Conservation (phyloP, 345 rosid genomes). For the Aegle marmelos region DNA sequence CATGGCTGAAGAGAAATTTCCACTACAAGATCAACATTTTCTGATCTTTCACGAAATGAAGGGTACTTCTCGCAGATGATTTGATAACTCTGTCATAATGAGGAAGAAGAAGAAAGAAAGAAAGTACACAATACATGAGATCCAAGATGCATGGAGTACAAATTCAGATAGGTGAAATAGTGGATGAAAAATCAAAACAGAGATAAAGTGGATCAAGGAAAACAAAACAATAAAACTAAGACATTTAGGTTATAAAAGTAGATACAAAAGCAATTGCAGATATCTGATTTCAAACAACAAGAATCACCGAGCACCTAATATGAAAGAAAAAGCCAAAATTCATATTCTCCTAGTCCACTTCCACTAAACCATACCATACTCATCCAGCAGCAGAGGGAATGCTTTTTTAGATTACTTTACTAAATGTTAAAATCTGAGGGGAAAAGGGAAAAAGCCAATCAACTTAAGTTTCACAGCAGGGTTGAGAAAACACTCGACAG, state of each 20-base stretch:
- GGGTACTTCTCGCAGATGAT: constrained; percentile 83
- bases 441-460: not conserved
- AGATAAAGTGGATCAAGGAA: not conserved
- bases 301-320: not conserved
- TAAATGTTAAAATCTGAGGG: not conserved
- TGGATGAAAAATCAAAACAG: not conserved
- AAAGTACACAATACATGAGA: constrained; percentile 20
- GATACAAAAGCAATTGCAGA: not conserved
- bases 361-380: not conserved
- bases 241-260: too few relatives aligned
- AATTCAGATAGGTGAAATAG: not conserved
- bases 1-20: constrained; percentile 98
- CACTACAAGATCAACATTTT: constrained; percentile 92
- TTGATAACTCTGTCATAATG: constrained; percentile 73
- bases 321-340: not conserved
- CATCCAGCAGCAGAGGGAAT: not conserved
- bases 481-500: too few relatives aligned
- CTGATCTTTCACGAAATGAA: constrained; percentile 90
- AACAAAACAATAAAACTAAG: not conserved
- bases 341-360: not conserved
- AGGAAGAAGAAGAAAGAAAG: not conserved
- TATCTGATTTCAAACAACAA: not conserved
- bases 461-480: not conserved
- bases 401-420: not conserved
- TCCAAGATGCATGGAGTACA: not conserved